These are phyloP conservation scores for Tricholomella constricta DNA, from an alignment of 768 basidiomycete species.

Conservation along the genomic window DNA sequence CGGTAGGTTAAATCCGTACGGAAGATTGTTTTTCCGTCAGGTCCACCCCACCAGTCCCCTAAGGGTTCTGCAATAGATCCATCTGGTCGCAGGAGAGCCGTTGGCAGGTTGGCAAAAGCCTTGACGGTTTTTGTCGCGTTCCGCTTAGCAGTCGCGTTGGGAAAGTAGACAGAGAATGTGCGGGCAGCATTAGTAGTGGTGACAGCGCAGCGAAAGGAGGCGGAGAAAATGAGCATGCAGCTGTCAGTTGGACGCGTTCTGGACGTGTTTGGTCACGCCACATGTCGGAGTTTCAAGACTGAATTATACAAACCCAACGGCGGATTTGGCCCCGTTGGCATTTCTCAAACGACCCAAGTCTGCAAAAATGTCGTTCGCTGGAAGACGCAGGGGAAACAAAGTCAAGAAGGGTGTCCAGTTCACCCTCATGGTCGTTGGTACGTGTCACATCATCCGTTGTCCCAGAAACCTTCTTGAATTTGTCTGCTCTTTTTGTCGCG, in stretches of 20 bases:
- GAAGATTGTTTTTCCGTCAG: not conserved
- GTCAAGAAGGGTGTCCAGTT: slow-evolving; percentile 99
- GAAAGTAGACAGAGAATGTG: slow-evolving; percentile 1
- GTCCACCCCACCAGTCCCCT: slow-evolving; percentile 40
- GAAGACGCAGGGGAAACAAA: slow-evolving; percentile 88
- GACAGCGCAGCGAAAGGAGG: slow-evolving; percentile 1
- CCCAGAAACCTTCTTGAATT: not conserved
- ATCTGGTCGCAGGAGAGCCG: slow-evolving; percentile 41
- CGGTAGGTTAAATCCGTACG: slow-evolving; percentile 2
- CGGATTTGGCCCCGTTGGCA: slow-evolving; percentile 31
- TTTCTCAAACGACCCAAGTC: slow-evolving; percentile 23
- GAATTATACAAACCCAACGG: slow-evolving; percentile 30
- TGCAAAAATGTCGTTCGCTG: slow-evolving; percentile 76
- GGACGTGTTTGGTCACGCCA: slow-evolving; percentile 25
- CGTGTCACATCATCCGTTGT: slow-evolving; percentile 55
- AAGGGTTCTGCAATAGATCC: slow-evolving; percentile 46
- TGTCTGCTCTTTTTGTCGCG: slow-evolving; percentile 20
- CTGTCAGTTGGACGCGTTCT: slow-evolving; percentile 15
- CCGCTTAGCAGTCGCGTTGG: not conserved
- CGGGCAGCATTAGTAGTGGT: slow-evolving; percentile 1
- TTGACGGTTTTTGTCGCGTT: slow-evolving; percentile 43
- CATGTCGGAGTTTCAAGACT: slow-evolving; percentile 43
- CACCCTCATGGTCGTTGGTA: slow-evolving; percentile 97
- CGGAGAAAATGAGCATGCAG: slow-evolving; percentile 12
- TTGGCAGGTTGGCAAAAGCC: slow-evolving; percentile 60